Conservation (phyloP, 176 grass and related monocot genomes). For the Aegilops tauschii region DNA sequence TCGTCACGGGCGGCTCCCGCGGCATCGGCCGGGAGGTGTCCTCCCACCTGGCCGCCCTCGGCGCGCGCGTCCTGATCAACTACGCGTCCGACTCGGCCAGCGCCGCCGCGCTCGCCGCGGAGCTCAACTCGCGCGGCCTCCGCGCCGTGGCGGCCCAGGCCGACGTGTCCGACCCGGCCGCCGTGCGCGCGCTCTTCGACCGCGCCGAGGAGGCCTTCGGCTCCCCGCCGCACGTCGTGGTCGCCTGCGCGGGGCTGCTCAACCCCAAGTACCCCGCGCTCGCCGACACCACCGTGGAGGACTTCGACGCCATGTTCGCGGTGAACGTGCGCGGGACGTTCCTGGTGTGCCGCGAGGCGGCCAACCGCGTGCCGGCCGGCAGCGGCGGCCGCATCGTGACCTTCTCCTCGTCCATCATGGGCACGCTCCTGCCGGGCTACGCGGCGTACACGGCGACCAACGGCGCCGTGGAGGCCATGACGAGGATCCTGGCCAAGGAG, state of each 20-base stretch:
- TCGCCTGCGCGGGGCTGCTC: conserved; percentile 55
- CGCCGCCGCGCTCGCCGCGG: conserved; percentile 49
- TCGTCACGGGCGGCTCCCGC: conserved; percentile 64
- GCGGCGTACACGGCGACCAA: conserved; percentile 65
- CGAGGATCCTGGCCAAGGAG: conserved; percentile 59
- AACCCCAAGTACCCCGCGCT: conserved; percentile 49
- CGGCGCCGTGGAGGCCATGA: conserved; percentile 75
- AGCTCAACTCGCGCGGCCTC: conserved; percentile 40
- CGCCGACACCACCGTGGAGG: conserved; percentile 56
- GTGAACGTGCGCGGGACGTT: conserved; percentile 69
- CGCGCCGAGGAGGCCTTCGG: conserved; percentile 55
- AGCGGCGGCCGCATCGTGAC: conserved; percentile 49
- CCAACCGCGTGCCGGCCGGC: conserved; percentile 1
- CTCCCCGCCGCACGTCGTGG: conserved; percentile 46
- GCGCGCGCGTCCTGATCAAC: conserved; percentile 57
- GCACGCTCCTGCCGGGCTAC: conserved; percentile 37
- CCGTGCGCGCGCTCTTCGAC: conserved; percentile 66
- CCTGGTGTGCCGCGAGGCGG: conserved; percentile 62
- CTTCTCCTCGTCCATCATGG: conserved; percentile 52
- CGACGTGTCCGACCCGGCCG: conserved; percentile 49
- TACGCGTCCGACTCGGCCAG: conserved; percentile 50
- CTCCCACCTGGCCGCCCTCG: conserved; percentile 61
- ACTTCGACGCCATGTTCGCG: conserved; percentile 58
- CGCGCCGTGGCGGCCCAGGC: conserved; percentile 24
- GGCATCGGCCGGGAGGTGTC: conserved; percentile 67